Base-by-base conservation (phyloP, 306 rosid species). In the Luffa aegyptiaca region DNA sequence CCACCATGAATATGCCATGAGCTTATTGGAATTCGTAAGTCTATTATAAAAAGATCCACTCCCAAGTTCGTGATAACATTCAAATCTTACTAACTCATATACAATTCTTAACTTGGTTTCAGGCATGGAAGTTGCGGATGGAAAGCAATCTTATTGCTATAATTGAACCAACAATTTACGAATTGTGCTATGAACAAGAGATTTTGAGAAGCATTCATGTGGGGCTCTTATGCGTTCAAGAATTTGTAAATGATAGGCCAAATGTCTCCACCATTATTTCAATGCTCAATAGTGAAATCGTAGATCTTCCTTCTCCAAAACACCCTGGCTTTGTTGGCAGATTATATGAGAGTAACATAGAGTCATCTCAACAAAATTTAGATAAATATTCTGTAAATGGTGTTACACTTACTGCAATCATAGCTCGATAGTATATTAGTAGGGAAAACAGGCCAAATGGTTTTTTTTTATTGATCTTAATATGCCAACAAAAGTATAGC, bases 141-240 rank as follows among this genome's bases (percentile, higher is more conserved):
- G 72, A 77, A 44, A 33, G 31, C 5, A 44, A 77, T 2, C 5
- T 59, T 20, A 26, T 14, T 56, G 13, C 80, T 58, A 1, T 61
- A 4, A 44, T 45, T 10, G 72, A 77, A 14, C n/a, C 39, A 59
- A 0, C 39, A 26, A 77, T 58, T 14, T 44, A 57, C 0, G 31
- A 77, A 56, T 13, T 13, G 31, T 8, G 37, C 10, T 41, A 44
- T 7, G 9, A 58, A 11, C 2, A 0, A 16, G 72, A 57, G 58
- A 73, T 77, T 3, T 41, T 77, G 26, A 44, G 72, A 21, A 59
- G 80, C 57, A 41, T 77, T 8, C 72, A 77, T 0, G 41, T 77
- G n/a, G 80, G 72, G n/a, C 56, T 77, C 2, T 44, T 77, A 44
- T 77, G 80, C 36, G 57, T 77, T 21, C 80, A 77, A 59, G 58